These are phyloP conservation scores for Teratosphaeria epicoccoides DNA, from an alignment of 2,329 filamentous ascomycete genomes.

Conservation along the genomic window DNA sequence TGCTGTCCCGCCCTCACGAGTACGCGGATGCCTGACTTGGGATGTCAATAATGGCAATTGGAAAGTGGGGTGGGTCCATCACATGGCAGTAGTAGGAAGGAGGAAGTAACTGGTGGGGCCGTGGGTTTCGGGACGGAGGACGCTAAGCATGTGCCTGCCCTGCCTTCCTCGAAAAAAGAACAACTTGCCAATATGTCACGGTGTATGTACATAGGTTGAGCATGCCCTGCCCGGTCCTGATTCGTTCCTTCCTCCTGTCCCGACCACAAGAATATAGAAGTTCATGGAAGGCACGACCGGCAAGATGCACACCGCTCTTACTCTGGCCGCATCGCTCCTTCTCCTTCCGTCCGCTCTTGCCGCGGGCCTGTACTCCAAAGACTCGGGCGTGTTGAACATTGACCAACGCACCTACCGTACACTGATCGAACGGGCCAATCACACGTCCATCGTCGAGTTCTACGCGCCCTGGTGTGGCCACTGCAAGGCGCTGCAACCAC, in stretches of 20 bases:
- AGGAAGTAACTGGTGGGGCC: no score
- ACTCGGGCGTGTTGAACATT: conserved; percentile 76
- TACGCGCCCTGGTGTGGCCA: conserved; percentile 71
- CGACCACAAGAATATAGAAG: not conserved
- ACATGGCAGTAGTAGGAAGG: not conserved
- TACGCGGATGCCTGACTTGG: not conserved
- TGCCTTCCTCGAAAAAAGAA: not conserved
- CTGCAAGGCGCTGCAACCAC: conserved; percentile 65
- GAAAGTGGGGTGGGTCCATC: not conserved
- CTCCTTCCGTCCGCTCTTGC: conserved; percentile 8
- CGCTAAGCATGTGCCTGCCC: not conserved
- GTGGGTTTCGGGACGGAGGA: not conserved
- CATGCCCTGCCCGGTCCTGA: no score
- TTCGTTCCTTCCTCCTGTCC: no score
- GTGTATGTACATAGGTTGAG: no score
- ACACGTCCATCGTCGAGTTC: conserved; percentile 57
- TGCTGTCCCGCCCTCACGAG: not conserved
- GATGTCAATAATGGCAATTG: not conserved
- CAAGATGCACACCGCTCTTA: not conserved
- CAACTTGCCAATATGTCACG: no score
- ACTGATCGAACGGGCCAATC: conserved; percentile 76
- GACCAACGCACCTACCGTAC: conserved; percentile 68
- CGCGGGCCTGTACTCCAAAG: conserved; percentile 66
- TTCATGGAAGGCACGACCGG: not conserved
- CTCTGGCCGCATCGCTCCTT: conserved; percentile 2